phyloP scores from a whole-genome alignment of 352 stramenopile genomes.

The Phytopythium montanum region DNA sequence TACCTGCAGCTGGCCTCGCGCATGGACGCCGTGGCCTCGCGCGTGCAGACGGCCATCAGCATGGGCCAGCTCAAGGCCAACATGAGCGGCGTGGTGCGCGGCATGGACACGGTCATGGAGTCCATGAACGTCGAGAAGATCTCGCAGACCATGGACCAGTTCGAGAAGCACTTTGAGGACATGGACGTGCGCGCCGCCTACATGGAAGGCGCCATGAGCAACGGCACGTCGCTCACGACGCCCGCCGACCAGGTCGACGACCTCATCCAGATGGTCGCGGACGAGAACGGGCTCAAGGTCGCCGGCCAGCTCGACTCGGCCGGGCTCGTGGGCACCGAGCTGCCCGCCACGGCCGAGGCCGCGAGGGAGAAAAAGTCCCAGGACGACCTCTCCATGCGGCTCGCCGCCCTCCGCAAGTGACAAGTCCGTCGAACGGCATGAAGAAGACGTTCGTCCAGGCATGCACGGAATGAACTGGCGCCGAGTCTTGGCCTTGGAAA shows the following conservation, averaged over 20 bases:
- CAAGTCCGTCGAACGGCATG: constrained; percentile 28
- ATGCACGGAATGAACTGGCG: no score
- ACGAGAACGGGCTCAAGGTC: constrained; percentile 96
- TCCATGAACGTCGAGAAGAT: constrained; percentile 99
- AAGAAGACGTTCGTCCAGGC: not conserved
- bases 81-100: constrained; percentile 96
- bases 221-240: constrained; percentile 92
- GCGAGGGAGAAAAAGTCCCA: constrained; percentile 76
- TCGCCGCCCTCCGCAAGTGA: constrained; percentile 79
- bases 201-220: constrained; percentile 98
- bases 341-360: constrained; percentile 60
- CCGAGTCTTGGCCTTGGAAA: not conserved
- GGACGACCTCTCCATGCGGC: constrained; percentile 77
- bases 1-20: constrained; percentile 94
- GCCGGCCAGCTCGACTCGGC: constrained; percentile 92
- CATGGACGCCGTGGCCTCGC: constrained; percentile 95
- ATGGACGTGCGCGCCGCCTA: constrained; percentile 97
- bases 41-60: constrained; percentile 96
- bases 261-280: constrained; percentile 97
- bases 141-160: constrained; percentile 96
- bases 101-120: constrained; percentile 96
- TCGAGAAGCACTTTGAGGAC: constrained; percentile 99
- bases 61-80: constrained; percentile 94
- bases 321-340: constrained; percentile 77
- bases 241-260: constrained; percentile 97